Conservation (phyloP, 371 early-diverging fungal genomes). For the Zychaea mexicana region DNA sequence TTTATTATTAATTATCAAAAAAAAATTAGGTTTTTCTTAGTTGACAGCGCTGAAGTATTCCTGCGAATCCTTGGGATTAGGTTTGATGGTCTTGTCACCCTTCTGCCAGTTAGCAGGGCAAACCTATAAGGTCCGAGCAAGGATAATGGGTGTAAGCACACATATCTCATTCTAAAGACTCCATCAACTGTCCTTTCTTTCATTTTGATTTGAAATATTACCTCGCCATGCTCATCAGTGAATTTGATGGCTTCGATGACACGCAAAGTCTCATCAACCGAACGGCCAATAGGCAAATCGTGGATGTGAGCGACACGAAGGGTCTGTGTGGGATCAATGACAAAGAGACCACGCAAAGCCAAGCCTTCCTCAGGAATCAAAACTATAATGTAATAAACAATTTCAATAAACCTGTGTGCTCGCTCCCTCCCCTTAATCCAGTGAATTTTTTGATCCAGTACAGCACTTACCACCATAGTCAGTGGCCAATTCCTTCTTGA, state of each 20-base stretch:
- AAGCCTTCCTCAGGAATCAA: slow-evolving; percentile 70
- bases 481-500: slow-evolving; percentile 80
- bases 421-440: slow-evolving; percentile 27
- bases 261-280: slow-evolving; percentile 93
- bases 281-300: slow-evolving; percentile 93
- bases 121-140: slow-evolving; percentile 21
- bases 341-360: slow-evolving; percentile 79
- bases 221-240: slow-evolving; percentile 86
- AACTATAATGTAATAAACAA: slow-evolving; percentile 38
- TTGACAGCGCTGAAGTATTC: slow-evolving; percentile 66
- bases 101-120: slow-evolving; percentile 91
- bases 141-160: too few species aligned
- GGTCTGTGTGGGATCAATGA: slow-evolving; percentile 91
- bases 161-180: too few species aligned
- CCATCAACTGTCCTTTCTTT: neutral
- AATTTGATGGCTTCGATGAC: slow-evolving; percentile 96
- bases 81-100: slow-evolving; percentile 71
- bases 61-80: slow-evolving; percentile 73
- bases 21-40: slow-evolving; percentile 18
- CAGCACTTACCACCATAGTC: slow-evolving; percentile 82
- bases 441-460: too few species aligned
- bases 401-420: neutral
- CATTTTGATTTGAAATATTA: too few species aligned
- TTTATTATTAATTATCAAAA: too few species aligned
- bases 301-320: slow-evolving; percentile 64